phyloP scores from a whole-genome alignment of 805 yeast genomes.

The Wickerhamomyces tratensis region DNA sequence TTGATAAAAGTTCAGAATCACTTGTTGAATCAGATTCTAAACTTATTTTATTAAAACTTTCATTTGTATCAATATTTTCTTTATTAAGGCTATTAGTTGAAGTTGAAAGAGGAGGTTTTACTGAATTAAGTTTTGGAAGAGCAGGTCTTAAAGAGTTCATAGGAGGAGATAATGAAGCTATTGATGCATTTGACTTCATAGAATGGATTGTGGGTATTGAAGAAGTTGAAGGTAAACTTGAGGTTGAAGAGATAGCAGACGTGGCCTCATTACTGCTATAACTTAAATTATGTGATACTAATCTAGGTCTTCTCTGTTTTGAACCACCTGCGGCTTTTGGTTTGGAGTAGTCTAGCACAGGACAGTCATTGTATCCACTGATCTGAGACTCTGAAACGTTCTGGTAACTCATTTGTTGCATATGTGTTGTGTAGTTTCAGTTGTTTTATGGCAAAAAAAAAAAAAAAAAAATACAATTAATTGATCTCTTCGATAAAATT shows the following conservation, averaged over 20 bases:
- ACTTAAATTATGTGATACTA: constrained; percentile 1
- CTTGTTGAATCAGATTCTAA: not conserved
- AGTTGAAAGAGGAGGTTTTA: no score
- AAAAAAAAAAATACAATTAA: constrained; percentile 6
- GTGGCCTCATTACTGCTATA: not conserved
- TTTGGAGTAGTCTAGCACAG: constrained; percentile 14
- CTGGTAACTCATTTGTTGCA: constrained; percentile 18
- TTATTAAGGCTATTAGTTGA: not conserved
- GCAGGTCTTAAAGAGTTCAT: no score
- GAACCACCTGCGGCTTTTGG: constrained; percentile 1
- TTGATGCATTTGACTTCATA: constrained; percentile 1
- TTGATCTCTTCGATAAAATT: no score
- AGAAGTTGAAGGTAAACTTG: not conserved
- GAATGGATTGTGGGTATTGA: constrained; percentile 1
- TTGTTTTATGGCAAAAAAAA: no score
- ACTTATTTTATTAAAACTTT: no score
- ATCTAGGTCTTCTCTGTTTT: not conserved
- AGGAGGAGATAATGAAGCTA: constrained; percentile 3
- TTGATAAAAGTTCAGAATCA: constrained; percentile 11
- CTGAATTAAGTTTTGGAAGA: no score
- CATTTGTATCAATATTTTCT: not conserved
- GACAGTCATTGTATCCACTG: constrained; percentile 35
- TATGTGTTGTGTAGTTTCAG: no score
- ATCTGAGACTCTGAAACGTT: constrained; percentile 30
- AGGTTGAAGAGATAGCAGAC: no score